A percentile compares a stretch with the other conserved stretches of the same genome.
Evolutionary conservation across 495 filamentous ascomycete species (phyloP).

Genomic region (Pyrenula massariospora): DNA sequence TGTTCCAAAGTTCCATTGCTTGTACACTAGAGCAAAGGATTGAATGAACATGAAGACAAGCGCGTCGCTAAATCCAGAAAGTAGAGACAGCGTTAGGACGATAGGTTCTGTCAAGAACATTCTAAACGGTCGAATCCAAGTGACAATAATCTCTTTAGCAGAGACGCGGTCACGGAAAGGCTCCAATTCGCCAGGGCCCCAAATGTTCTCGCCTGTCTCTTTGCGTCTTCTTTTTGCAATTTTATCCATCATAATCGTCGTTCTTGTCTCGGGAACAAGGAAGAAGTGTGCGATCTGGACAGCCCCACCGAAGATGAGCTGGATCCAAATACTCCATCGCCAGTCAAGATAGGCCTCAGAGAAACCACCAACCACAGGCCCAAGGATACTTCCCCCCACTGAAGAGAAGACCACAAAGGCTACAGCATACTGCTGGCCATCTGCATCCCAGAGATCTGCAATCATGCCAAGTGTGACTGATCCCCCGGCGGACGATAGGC

Average conservation of each 20-base stretch:
- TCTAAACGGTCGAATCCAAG: constrained; percentile 47
- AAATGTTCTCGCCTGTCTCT: constrained; percentile 40
- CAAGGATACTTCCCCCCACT: constrained; percentile 49
- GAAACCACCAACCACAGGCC: constrained; percentile 51
- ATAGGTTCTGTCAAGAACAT: constrained; percentile 54
- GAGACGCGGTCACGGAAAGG: constrained; percentile 48
- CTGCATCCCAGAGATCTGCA: constrained; percentile 49
- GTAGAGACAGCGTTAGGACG: constrained; percentile 42
- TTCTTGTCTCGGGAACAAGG: constrained; percentile 45
- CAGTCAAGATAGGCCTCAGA: constrained; percentile 36
- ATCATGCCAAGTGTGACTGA: constrained; percentile 54
- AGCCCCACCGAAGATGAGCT: constrained; percentile 45
- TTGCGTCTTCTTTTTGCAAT: constrained; percentile 44
- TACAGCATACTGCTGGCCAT: constrained; percentile 49
- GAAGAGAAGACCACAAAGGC: constrained; percentile 53
- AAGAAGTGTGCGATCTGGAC: constrained; percentile 41
- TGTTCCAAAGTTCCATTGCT: constrained; percentile 43
- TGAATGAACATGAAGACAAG: constrained; percentile 60
- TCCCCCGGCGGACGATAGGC: constrained; percentile 48
- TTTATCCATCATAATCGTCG: constrained; percentile 46
- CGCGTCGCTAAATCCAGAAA: constrained; percentile 52
- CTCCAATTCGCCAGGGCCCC: constrained; percentile 51
- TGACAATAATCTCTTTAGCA: constrained; percentile 38
- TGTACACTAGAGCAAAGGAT: constrained; percentile 45
- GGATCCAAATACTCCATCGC: constrained; percentile 48